phyloP scores from a whole-genome alignment of 2,329 filamentous ascomycete species.

The Paecilomyces formosus region DNA sequence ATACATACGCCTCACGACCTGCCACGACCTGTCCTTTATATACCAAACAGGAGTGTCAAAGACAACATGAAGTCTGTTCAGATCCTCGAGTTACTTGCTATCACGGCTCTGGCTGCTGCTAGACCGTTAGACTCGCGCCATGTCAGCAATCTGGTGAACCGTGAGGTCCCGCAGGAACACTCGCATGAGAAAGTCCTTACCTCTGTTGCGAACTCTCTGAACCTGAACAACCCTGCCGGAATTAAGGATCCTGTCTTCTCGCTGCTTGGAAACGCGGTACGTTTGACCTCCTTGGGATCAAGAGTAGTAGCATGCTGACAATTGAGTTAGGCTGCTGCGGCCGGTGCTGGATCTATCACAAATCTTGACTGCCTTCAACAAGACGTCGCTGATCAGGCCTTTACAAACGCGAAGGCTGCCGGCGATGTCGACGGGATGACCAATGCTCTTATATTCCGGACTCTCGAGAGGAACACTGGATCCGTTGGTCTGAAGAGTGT shows the following conservation, averaged over 20 bases:
- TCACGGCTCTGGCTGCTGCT: constrained; percentile 2
- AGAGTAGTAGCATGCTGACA: background rate
- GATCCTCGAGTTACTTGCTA: constrained; percentile 1
- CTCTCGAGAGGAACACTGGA: constrained; percentile 55
- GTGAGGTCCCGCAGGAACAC: constrained; percentile 53
- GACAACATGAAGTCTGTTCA: background rate
- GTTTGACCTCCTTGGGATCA: background rate
- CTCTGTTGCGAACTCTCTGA: constrained; percentile 37
- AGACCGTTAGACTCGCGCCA: background rate
- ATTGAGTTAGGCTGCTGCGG: constrained; percentile 32
- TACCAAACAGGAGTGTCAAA: background rate
- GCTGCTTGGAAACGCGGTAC: constrained; percentile 43
- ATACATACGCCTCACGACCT: background rate
- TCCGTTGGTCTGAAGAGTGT: constrained; percentile 51
- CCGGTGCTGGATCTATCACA: constrained; percentile 42
- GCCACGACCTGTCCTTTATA: background rate
- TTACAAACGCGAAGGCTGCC: constrained; percentile 51
- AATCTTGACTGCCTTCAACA: constrained; percentile 55
- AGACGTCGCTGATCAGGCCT: constrained; percentile 51
- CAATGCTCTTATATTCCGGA: constrained; percentile 46
- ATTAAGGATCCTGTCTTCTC: constrained; percentile 46
- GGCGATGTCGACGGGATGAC: constrained; percentile 49
- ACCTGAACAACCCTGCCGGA: constrained; percentile 41
- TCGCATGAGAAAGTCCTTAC: constrained; percentile 46
- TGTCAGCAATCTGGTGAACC: constrained; percentile 10